Evolutionary conservation across 2,329 filamentous ascomycete species (phyloP).

Genomic region (Xylaria sp.): DNA sequence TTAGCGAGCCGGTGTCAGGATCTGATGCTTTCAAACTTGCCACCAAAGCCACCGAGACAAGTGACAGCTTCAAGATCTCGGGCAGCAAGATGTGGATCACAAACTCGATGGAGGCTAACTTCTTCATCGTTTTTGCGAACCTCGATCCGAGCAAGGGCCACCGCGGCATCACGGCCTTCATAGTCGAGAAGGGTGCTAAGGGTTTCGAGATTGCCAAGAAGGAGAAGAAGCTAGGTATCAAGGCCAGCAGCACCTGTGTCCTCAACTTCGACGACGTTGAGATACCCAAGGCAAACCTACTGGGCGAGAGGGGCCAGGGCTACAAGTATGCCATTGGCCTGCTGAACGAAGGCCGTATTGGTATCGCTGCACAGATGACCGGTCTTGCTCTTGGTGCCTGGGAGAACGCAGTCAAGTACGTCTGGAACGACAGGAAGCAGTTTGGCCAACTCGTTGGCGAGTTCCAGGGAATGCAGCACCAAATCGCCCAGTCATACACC

Average conservation of each 20-base stretch:
- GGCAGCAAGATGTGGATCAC: constrained; percentile 99
- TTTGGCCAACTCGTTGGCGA: constrained; percentile 93
- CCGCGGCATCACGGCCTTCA: constrained; percentile 95
- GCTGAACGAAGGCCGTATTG: constrained; percentile 95
- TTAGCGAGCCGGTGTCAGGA: constrained; percentile 91
- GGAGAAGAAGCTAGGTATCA: constrained; percentile 99
- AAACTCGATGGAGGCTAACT: constrained; percentile 90
- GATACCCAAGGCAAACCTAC: constrained; percentile 85
- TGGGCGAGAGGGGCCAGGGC: constrained; percentile 88
- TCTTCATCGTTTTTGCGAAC: constrained; percentile 99
- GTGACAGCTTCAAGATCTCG: constrained; percentile 84
- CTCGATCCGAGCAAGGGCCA: constrained; percentile 91
- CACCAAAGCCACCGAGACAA: constrained; percentile 87
- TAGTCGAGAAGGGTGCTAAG: constrained; percentile 88
- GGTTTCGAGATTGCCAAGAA: constrained; percentile 98
- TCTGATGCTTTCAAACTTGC: constrained; percentile 96
- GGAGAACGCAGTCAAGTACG: constrained; percentile 94
- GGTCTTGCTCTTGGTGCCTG: constrained; percentile 93
- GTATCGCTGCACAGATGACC: constrained; percentile 98
- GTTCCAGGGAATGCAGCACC: constrained; percentile 99
- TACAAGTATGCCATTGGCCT: constrained; percentile 98
- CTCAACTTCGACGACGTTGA: constrained; percentile 97
- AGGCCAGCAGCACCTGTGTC: constrained; percentile 94
- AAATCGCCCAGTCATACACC: constrained; percentile 94
- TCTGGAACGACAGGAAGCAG: constrained; percentile 98